Evolutionary conservation across 176 grass and related monocot species (phyloP).

Genomic region (Oropetium thomaeum): DNA sequence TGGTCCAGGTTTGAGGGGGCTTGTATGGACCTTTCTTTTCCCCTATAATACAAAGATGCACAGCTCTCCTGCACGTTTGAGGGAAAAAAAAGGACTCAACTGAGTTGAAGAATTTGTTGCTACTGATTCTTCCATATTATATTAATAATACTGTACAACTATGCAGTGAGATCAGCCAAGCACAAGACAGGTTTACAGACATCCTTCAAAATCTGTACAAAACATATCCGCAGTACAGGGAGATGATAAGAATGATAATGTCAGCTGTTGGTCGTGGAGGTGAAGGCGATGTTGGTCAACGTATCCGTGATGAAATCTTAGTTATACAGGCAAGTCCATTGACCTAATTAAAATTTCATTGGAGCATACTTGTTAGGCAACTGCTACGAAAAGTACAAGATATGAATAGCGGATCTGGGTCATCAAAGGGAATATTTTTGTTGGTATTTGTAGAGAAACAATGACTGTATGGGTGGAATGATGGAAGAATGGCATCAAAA

Average conservation of each 20-base stretch:
- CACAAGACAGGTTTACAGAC: constrained; percentile 86
- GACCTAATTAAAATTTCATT: constrained; percentile 17
- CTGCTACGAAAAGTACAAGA: not conserved
- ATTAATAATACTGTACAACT: not conserved
- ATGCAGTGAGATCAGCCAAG: constrained; percentile 95
- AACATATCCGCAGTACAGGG: constrained; percentile 72
- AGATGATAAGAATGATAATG: constrained; percentile 85
- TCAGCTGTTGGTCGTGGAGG: constrained; percentile 91
- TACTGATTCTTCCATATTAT: not conserved
- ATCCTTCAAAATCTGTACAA: constrained; percentile 79
- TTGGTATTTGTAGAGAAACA: constrained; percentile 71
- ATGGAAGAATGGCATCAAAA: constrained; percentile 99
- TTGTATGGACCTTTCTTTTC: too few relatives aligned
- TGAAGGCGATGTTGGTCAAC: constrained; percentile 97
- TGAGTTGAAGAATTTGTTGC: not conserved
- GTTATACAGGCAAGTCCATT: constrained; percentile 73
- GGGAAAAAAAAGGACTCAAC: too few relatives aligned
- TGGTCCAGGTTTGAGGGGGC: too few relatives aligned
- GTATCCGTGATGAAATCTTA: constrained; percentile 99
- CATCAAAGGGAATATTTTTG: constrained; percentile 1
- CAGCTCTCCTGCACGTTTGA: too few relatives aligned
- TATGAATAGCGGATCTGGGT: not conserved
- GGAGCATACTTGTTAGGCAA: not conserved
- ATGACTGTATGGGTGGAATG: constrained; percentile 90
- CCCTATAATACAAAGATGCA: too few relatives aligned